Evolutionary conservation across 257 asterid species (phyloP).

Genomic region (Nicotiana paniculata): DNA sequence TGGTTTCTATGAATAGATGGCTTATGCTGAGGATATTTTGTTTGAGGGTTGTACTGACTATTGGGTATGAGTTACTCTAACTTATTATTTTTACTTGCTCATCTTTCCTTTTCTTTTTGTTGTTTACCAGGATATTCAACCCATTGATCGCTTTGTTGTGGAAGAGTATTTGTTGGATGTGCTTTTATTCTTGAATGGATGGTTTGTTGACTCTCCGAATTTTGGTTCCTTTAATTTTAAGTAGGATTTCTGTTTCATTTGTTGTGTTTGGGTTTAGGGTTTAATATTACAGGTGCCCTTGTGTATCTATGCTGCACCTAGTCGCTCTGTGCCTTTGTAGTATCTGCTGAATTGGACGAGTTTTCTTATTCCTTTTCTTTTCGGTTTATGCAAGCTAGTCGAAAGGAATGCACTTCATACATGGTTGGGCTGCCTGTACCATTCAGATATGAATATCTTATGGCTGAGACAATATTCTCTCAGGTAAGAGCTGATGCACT

Average conservation of each 20-base stretch:
- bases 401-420: slow-evolving; percentile 97
- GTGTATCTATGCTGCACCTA: neutral
- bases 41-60: neutral
- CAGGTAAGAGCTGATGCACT: slow-evolving; percentile 47
- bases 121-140: slow-evolving; percentile 70
- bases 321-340: neutral
- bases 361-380: slow-evolving; percentile 6
- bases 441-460: slow-evolving; percentile 91
- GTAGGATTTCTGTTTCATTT: neutral
- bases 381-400: slow-evolving; percentile 93
- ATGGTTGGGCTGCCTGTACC: slow-evolving; percentile 98
- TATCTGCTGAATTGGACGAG: neutral
- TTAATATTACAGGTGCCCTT: neutral
- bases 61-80: neutral
- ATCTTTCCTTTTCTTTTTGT: slow-evolving; percentile 6
- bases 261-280: neutral
- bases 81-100: slow-evolving; percentile 2
- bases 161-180: slow-evolving; percentile 96
- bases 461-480: slow-evolving; percentile 99
- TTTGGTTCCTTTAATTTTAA: slow-evolving; percentile 9
- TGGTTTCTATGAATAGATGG: neutral
- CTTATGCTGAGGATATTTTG: neutral
- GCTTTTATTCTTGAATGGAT: slow-evolving; percentile 86
- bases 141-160: slow-evolving; percentile 85
- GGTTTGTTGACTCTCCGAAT: slow-evolving; percentile 52